A percentile compares a stretch with the other conserved stretches of the same genome.
phyloP scores from a whole-genome alignment of 345 rosid species.

The Nephelium lappaceum region DNA sequence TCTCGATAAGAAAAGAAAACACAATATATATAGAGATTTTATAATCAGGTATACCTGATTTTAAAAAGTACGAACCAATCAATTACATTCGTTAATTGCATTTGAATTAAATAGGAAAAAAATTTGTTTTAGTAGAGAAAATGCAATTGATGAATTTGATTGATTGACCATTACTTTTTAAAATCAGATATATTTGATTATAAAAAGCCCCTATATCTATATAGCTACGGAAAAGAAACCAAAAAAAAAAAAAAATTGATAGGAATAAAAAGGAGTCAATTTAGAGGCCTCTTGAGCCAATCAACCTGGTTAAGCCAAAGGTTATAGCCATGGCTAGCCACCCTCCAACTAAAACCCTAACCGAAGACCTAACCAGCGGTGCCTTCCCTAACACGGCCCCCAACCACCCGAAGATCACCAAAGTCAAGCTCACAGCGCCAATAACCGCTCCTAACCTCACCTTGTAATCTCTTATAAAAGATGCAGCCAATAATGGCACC shows the following conservation, averaged over 20 bases:
- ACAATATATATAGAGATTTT: too few species aligned
- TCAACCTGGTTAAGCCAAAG: slow-evolving; percentile 76
- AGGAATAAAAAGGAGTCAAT: background rate
- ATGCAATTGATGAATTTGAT: too few species aligned
- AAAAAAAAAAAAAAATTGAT: background rate
- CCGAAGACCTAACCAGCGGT: slow-evolving; percentile 49
- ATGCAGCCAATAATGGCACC: slow-evolving; percentile 83
- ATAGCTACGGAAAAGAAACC: too few species aligned
- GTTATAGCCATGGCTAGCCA: slow-evolving; percentile 96
- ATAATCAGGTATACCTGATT: too few species aligned
- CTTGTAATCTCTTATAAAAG: slow-evolving; percentile 65
- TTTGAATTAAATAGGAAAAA: too few species aligned
- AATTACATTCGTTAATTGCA: too few species aligned
- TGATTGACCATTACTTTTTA: too few species aligned
- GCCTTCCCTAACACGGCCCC: slow-evolving; percentile 86
- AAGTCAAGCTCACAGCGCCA: slow-evolving; percentile 62
- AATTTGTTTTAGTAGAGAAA: too few species aligned
- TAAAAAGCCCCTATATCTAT: too few species aligned
- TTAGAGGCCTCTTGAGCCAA: slow-evolving; percentile 61
- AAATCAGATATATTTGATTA: too few species aligned
- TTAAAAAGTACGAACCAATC: too few species aligned
- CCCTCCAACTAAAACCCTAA: slow-evolving; percentile 84
- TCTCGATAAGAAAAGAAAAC: too few species aligned
- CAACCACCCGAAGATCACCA: slow-evolving; percentile 68
- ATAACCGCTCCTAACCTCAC: slow-evolving; percentile 64